Percentiles rank a stretch among this genome's conserved stretches.
phyloP scores from a whole-genome alignment of 495 filamentous ascomycete genomes.

The Aspergillus nidulans region DNA sequence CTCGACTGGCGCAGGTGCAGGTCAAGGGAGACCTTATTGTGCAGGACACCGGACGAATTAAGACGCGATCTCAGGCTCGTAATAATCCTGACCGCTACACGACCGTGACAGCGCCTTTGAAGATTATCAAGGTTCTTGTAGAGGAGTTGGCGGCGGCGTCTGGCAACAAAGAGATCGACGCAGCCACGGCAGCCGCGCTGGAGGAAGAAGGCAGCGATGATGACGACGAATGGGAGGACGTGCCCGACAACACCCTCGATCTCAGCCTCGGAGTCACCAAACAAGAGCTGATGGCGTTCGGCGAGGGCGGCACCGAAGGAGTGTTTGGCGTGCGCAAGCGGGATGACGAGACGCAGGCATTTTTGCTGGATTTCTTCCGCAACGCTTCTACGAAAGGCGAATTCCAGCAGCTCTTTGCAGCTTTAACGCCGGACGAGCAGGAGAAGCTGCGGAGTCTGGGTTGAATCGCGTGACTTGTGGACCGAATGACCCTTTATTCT shows the following conservation, averaged over 20 bases:
- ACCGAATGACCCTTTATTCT: constrained; percentile 3
- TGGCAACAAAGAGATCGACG: constrained; percentile 52
- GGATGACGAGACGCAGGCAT: constrained; percentile 91
- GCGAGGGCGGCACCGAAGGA: constrained; percentile 52
- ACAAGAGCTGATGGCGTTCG: constrained; percentile 74
- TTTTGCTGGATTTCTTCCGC: constrained; percentile 78
- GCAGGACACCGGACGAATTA: constrained; percentile 74
- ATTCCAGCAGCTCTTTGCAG: constrained; percentile 69
- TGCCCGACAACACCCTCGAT: constrained; percentile 64
- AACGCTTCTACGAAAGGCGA: constrained; percentile 62
- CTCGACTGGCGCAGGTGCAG: constrained; percentile 68
- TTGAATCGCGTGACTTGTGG: constrained; percentile 14
- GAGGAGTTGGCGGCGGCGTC: constrained; percentile 71
- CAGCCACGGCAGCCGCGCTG: constrained; percentile 49
- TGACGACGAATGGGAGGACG: constrained; percentile 86
- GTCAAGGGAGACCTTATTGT: constrained; percentile 92
- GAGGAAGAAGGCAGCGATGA: constrained; percentile 54
- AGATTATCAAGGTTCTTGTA: constrained; percentile 93
- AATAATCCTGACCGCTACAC: constrained; percentile 85
- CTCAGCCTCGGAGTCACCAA: constrained; percentile 61
- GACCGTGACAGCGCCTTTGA: constrained; percentile 79
- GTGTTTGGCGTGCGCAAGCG: constrained; percentile 55
- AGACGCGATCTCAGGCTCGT: constrained; percentile 85
- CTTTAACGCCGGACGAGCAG: constrained; percentile 70
- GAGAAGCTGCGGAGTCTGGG: constrained; percentile 54